Conservation (phyloP, 352 stramenopile genomes). For the Phytophthora rubi region DNA sequence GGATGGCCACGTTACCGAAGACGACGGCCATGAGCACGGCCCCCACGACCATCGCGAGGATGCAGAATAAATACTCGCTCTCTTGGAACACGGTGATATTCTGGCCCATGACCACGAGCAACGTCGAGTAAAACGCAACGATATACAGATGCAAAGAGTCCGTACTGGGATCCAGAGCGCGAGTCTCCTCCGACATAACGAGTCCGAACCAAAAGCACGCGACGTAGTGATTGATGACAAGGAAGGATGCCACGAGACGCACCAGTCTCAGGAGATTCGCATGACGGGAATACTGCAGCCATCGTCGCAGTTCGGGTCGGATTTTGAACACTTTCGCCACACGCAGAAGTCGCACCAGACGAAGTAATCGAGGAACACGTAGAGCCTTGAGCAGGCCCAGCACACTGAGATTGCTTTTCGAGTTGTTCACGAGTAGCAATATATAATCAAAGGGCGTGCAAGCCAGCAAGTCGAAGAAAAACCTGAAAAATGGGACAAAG, state of each 20-base stretch:
- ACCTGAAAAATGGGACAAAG: conserved; percentile 34
- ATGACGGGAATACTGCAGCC: conserved; percentile 83
- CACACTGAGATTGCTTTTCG: conserved; percentile 60
- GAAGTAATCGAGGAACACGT: conserved; percentile 69
- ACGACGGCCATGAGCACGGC: conserved; percentile 85
- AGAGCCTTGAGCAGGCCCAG: conserved; percentile 75
- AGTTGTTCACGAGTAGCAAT: conserved; percentile 58
- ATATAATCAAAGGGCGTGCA: conserved; percentile 80
- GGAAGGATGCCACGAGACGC: conserved; percentile 67
- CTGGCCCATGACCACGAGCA: conserved; percentile 84
- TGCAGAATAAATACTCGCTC: conserved; percentile 76
- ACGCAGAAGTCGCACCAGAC: conserved; percentile 68
- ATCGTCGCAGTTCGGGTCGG: conserved; percentile 72
- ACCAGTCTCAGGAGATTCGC: conserved; percentile 77
- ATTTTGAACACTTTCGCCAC: conserved; percentile 81
- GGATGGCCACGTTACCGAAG: conserved; percentile 87
- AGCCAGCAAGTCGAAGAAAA: conserved; percentile 81
- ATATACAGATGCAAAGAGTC: conserved; percentile 58
- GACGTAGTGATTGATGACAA: conserved; percentile 82
- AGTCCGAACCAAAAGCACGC: conserved; percentile 81
- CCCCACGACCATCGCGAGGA: conserved; percentile 72
- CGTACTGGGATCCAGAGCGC: conserved; percentile 39
- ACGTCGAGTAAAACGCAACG: conserved; percentile 65
- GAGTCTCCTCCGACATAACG: conserved; percentile 62
- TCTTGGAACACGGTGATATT: conserved; percentile 77